Base-by-base conservation (phyloP, 2,329 filamentous ascomycete species). In the Lasiodiplodia sp. region DNA sequence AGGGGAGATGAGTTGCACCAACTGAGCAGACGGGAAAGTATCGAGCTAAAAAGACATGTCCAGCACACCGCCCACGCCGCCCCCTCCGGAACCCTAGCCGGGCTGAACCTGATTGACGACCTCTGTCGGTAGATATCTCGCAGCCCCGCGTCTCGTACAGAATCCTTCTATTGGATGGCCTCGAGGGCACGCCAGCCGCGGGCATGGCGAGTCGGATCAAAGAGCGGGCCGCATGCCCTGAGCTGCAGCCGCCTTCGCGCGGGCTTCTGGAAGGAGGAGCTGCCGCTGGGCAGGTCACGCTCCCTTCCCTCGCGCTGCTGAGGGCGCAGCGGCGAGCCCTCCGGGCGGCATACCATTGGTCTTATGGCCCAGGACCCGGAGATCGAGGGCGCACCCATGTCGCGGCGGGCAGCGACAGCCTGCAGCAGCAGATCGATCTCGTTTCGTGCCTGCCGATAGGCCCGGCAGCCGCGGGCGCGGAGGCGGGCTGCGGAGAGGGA, bases 361-460 rank as follows among this genome's bases (percentile, higher is more conserved):
- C 60, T 52, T 58, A 67, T 67, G 65, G 65, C 34, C 56, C 49
- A 37, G 56, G 55, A 68, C 44, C 56, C 66, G 56, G 37, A 60
- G 44, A 68, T 68, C 66, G 55, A 62, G 56, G 44, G 49, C 55
- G 44, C 25, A 62, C 56, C 66, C 66, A 62, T 62, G 55, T 53
- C 56, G 56, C 47, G 66, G 66, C 66, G 55, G 66, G 56, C 56
- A 60, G 65, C 53, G 44, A 56, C 64, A 23, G 44, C 25, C 31
- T 68, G 66, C 66, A 68, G 56, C 56, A 47, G 47, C 66, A 62
- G 66, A 68, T 68, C 66, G 56, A 68, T 68, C 66, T 68, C 56
- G 66, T 67, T n/a, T 47, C 44, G 65, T 25, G 28, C 10, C 55
- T 49, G 53, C 65, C 38, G 53, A 67, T 56, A 67, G 65, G 60